These are phyloP conservation scores for Nakaseomyces glabratus DNA, from an alignment of 1,139 yeast genomes.

Conservation along the genomic window DNA sequence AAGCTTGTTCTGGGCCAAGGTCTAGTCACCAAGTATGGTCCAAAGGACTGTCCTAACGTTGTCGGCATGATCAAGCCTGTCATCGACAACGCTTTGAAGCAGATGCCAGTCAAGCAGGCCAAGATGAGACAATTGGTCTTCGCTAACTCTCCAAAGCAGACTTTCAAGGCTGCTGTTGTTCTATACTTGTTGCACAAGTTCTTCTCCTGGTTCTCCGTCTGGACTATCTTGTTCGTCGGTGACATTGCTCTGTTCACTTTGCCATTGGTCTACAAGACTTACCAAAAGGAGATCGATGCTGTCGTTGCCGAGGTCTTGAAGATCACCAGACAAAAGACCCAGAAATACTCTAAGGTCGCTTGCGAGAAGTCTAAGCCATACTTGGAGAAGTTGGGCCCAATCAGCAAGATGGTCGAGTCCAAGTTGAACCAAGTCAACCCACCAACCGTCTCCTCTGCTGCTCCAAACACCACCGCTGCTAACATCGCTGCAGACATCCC, in stretches of 20 bases:
- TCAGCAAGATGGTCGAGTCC: conserved; percentile 48
- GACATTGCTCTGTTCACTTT: conserved; percentile 61
- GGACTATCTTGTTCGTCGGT: conserved; percentile 50
- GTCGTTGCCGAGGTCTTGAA: conserved; percentile 50
- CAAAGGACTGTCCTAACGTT: conserved; percentile 29
- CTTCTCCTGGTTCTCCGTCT: conserved; percentile 69
- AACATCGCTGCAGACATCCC: conserved; percentile 25
- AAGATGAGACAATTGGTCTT: conserved; percentile 27
- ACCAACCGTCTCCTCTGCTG: conserved; percentile 60
- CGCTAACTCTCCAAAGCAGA: conserved; percentile 37
- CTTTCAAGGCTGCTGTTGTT: conserved; percentile 63
- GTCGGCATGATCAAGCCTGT: conserved; percentile 42
- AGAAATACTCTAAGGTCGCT: conserved; percentile 43
- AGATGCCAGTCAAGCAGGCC: conserved; percentile 27
- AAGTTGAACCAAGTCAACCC: conserved; percentile 35
- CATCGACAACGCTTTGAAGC: conserved; percentile 24
- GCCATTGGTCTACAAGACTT: conserved; percentile 65
- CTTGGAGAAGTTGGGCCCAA: conserved; percentile 47
- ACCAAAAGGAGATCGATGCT: conserved; percentile 76
- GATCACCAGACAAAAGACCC: conserved; percentile 47
- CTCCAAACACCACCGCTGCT: conserved; percentile 35
- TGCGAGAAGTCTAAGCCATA: conserved; percentile 45
- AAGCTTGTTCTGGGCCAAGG: conserved; percentile 63
- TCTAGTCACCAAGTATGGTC: conserved; percentile 45
- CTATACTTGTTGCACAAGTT: conserved; percentile 60